phyloP scores from a whole-genome alignment of 2,329 filamentous ascomycete species.

The Lachnellula hyalina region DNA sequence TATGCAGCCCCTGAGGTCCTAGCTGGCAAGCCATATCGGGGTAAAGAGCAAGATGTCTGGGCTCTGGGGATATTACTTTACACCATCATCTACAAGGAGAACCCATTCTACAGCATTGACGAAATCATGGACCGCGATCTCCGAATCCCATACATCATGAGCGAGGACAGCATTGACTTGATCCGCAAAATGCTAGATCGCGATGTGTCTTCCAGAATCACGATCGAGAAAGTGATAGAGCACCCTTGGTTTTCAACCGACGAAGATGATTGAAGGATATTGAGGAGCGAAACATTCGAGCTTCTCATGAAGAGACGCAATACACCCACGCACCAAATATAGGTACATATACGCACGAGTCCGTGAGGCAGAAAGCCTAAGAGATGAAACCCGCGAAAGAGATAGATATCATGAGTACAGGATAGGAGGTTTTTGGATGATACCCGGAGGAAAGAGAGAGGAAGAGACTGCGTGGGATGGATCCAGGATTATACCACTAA shows the following conservation, averaged over 20 bases:
- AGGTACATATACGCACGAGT: neutral
- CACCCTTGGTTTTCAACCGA: constrained; percentile 64
- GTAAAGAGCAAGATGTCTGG: constrained; percentile 98
- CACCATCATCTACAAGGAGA: constrained; percentile 99
- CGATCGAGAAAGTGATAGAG: constrained; percentile 81
- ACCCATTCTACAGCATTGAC: constrained; percentile 97
- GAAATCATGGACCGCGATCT: constrained; percentile 98
- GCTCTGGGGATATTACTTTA: constrained; percentile 94
- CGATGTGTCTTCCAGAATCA: constrained; percentile 74
- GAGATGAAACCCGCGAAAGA: neutral
- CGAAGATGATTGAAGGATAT: constrained; percentile 23
- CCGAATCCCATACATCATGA: constrained; percentile 80
- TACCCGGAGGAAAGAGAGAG: neutral
- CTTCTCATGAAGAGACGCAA: neutral
- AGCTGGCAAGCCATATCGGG: constrained; percentile 83
- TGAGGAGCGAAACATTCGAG: constrained; percentile 4
- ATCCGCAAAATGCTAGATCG: constrained; percentile 89
- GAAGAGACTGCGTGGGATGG: neutral
- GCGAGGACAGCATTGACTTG: constrained; percentile 87
- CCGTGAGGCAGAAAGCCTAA: neutral
- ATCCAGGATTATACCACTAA: neutral
- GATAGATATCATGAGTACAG: neutral
- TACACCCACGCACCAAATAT: neutral
- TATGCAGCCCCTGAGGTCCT: constrained; percentile 98
- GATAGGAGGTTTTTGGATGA: neutral